These are phyloP conservation scores for Vanilla planifolia DNA, from an alignment of 106 monocot genomes.

Conservation along the genomic window DNA sequence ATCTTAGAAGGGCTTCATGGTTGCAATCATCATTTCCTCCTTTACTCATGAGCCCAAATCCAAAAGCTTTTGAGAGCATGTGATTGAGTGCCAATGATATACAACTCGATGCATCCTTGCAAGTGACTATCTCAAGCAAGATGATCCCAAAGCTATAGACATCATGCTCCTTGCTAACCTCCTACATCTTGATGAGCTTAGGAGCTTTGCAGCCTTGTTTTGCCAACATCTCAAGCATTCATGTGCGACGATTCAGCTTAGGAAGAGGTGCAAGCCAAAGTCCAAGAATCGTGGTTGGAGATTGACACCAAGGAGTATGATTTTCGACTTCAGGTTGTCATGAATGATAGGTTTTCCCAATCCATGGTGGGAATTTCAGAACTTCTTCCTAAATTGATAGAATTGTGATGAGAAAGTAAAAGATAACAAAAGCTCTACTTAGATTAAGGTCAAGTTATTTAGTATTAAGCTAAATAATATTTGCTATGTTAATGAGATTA, in stretches of 20 bases:
- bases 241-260: constrained; percentile 53
- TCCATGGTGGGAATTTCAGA: constrained; percentile 61
- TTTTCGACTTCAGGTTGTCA: constrained; percentile 86
- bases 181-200: constrained; percentile 81
- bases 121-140: constrained; percentile 73
- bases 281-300: constrained; percentile 64
- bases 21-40: constrained; percentile 16
- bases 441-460: too few species aligned
- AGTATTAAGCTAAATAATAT: too few species aligned
- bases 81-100: constrained; percentile 53
- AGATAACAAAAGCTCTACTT: too few species aligned
- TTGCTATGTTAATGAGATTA: too few species aligned
- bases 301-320: constrained; percentile 57
- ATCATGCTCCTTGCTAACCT: constrained; percentile 56
- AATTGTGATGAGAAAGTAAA: too few species aligned
- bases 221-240: constrained; percentile 70
- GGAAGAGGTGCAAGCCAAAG: constrained; percentile 73
- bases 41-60: constrained; percentile 31
- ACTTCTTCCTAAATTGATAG: too few species aligned
- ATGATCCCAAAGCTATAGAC: constrained; percentile 85
- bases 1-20: constrained; percentile 38
- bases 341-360: constrained; percentile 59
- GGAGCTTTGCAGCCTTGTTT: constrained; percentile 83
- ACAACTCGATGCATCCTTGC: constrained; percentile 43
- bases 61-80: constrained; percentile 51